A percentile compares a stretch with the other conserved stretches of the same genome.
Conservation (phyloP, 129 eudicot species). For the Tagetes erecta region DNA sequence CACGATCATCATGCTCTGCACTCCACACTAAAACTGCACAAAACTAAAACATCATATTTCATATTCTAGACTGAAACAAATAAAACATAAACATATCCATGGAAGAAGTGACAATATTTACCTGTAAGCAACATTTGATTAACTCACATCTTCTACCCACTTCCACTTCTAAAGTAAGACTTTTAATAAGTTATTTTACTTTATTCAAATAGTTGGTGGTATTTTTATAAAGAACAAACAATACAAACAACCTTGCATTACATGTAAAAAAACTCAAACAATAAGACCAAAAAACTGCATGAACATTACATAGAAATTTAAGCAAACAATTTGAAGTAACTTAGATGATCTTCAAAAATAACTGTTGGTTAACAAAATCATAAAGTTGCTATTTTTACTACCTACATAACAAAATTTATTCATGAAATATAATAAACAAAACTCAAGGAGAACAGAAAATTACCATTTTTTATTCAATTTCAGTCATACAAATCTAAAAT, state of each 20-base stretch:
- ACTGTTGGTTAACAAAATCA: background rate
- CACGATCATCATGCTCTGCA: background rate
- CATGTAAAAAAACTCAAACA: background rate
- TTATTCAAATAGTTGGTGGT: background rate
- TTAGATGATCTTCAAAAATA: background rate
- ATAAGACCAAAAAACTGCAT: background rate
- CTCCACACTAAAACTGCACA: background rate
- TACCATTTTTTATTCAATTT: conserved; percentile 24
- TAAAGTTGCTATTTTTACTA: background rate
- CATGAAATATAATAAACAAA: background rate
- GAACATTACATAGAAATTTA: background rate
- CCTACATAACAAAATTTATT: background rate
- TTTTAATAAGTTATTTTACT: background rate
- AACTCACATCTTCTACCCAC: conserved; percentile 37
- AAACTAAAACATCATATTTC: background rate
- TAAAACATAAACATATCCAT: background rate
- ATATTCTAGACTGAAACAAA: background rate
- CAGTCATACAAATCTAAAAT: conserved; percentile 11
- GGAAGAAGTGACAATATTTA: conserved; percentile 9
- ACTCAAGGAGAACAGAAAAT: background rate
- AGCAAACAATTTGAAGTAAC: background rate
- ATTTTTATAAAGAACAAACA: background rate
- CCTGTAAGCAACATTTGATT: conserved; percentile 56
- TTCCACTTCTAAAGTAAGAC: background rate
- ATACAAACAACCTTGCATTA: background rate